Percentiles rank a stretch among this genome's conserved stretches.
Conservation (phyloP, 2,329 filamentous ascomycete genomes). For the Hymenoscyphus linearis region DNA sequence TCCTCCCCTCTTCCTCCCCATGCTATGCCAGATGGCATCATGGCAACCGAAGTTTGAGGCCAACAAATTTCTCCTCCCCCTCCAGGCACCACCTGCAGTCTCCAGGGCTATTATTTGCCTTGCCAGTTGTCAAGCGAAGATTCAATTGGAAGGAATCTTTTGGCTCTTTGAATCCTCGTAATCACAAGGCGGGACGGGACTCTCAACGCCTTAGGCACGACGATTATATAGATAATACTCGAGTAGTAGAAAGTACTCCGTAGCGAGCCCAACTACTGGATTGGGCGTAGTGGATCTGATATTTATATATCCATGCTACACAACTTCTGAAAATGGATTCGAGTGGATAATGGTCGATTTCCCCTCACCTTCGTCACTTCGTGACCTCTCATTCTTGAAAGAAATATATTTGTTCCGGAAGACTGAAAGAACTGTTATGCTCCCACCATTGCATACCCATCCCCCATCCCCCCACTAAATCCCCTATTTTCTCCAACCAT, state of each 20-base stretch:
- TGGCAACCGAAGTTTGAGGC: not conserved
- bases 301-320: not conserved
- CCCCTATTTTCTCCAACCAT: too few species aligned
- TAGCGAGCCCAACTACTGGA: not conserved
- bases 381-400: too few species aligned
- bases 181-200: too few species aligned
- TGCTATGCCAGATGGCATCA: not conserved
- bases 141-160: not conserved
- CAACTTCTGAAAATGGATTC: not conserved
- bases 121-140: not conserved
- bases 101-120: not conserved
- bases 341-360: not conserved
- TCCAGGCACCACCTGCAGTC: too few species aligned
- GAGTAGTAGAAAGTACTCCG: not conserved
- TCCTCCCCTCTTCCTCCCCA: too few species aligned
- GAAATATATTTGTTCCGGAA: constrained; percentile 5
- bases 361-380: too few species aligned
- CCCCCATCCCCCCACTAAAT: too few species aligned
- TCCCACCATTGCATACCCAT: too few species aligned
- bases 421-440: not conserved
- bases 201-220: too few species aligned
- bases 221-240: too few species aligned
- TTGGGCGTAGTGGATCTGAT: not conserved
- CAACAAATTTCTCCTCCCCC: not conserved
- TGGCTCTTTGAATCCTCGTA: too few species aligned